These are phyloP conservation scores for Xylaria sp. DNA, from an alignment of 2,329 filamentous ascomycete genomes.

Conservation along the genomic window DNA sequence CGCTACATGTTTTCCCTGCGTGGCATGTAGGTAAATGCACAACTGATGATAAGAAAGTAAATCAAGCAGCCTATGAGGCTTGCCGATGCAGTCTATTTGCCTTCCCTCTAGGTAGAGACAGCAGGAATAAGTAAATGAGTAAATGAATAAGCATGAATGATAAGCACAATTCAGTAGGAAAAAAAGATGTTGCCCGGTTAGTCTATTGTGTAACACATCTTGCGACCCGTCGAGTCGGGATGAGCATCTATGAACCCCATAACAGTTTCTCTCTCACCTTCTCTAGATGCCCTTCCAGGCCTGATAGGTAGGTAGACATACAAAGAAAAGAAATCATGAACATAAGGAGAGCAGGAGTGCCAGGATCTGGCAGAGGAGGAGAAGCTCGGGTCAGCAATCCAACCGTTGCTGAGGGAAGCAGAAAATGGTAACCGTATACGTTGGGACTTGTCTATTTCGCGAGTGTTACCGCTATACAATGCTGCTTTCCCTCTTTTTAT, in stretches of 20 bases:
- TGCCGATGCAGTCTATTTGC: slow-evolving; percentile 26
- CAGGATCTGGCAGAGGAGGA: slow-evolving; percentile 19
- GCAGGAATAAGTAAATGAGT: background rate
- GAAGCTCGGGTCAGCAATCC: slow-evolving; percentile 35
- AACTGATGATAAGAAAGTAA: background rate
- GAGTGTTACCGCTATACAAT: background rate
- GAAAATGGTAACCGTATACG: background rate
- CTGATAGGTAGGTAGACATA: background rate
- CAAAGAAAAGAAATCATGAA: slow-evolving; percentile 1
- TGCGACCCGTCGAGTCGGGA: slow-evolving; percentile 14
- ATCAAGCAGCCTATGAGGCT: slow-evolving; percentile 24
- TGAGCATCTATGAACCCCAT: background rate
- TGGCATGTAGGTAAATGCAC: background rate
- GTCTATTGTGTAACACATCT: slow-evolving; percentile 21
- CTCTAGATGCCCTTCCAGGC: background rate
- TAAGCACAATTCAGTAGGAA: background rate
- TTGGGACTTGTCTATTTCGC: background rate
- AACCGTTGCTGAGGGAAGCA: slow-evolving; percentile 13
- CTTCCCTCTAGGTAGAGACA: background rate
- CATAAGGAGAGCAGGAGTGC: background rate
- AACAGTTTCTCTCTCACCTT: background rate
- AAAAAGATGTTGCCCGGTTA: background rate
- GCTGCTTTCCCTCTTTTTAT: background rate
- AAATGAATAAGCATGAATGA: no score
- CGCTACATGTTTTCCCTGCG: background rate